Conservation (phyloP, 2,329 filamentous ascomycete genomes). For the Cladosporium sp. region DNA sequence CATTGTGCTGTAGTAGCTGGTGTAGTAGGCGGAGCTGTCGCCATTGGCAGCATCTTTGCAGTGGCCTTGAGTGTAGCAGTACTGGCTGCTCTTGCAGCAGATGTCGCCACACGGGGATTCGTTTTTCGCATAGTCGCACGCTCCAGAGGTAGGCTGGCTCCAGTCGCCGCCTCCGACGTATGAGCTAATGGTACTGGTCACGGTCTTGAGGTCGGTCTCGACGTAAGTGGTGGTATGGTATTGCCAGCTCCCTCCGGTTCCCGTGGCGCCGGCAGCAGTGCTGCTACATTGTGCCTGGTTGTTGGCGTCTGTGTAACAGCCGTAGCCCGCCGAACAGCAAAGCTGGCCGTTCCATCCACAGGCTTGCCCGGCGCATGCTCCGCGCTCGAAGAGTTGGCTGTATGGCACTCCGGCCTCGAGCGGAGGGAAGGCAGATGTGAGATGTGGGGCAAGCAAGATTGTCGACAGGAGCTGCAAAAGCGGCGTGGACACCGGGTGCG, state of each 20-base stretch:
- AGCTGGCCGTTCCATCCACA: slow-evolving; percentile 40
- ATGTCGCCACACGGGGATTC: slow-evolving; percentile 60
- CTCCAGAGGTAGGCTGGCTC: slow-evolving; percentile 21
- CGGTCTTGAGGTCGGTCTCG: slow-evolving; percentile 47
- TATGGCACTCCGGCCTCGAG: slow-evolving; percentile 27
- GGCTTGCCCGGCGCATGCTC: slow-evolving; percentile 38
- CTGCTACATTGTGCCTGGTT: slow-evolving; percentile 44
- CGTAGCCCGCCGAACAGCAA: slow-evolving; percentile 46
- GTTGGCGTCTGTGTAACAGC: slow-evolving; percentile 46
- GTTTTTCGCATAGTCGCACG: slow-evolving; percentile 42
- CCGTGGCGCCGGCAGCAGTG: slow-evolving; percentile 20
- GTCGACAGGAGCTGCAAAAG: slow-evolving; percentile 25
- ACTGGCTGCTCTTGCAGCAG: slow-evolving; percentile 66
- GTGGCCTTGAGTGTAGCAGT: slow-evolving; percentile 51
- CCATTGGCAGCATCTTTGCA: slow-evolving; percentile 52
- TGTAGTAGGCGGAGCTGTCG: slow-evolving; percentile 40
- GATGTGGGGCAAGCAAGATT: slow-evolving; percentile 23
- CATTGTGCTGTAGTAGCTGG: slow-evolving; percentile 45
- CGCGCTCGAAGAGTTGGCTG: slow-evolving; percentile 30
- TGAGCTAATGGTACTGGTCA: slow-evolving; percentile 50
- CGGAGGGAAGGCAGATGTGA: slow-evolving; percentile 23
- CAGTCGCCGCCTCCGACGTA: slow-evolving; percentile 27
- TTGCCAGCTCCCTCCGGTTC: slow-evolving; percentile 43
- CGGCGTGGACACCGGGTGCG: slow-evolving; percentile 19
- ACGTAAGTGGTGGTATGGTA: slow-evolving; percentile 53